phyloP scores from a whole-genome alignment of 768 basidiomycete genomes.

The Mycena epipterygia region DNA sequence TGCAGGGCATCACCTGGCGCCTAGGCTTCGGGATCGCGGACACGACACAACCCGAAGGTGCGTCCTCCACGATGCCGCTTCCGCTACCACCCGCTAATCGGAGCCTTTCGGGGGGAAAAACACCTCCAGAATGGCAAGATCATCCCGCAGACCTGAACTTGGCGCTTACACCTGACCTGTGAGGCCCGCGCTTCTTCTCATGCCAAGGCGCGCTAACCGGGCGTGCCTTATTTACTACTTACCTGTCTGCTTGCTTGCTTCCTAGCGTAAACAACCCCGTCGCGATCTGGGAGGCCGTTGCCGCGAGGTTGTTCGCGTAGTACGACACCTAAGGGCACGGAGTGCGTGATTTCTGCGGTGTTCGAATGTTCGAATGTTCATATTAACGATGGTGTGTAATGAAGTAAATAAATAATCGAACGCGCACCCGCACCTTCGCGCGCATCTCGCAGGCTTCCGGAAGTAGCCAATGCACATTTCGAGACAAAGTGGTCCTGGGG shows the following conservation, averaged over 20 bases:
- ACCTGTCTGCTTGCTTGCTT: not conserved
- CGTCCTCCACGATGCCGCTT: not conserved
- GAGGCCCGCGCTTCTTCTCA: slow-evolving; percentile 41
- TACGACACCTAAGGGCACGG: not conserved
- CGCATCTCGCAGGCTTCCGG: too few relatives aligned
- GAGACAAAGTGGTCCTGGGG: not conserved
- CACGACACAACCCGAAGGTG: slow-evolving; percentile 67
- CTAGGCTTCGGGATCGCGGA: slow-evolving; percentile 69
- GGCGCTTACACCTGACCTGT: slow-evolving; percentile 64
- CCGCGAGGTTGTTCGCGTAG: slow-evolving; percentile 41
- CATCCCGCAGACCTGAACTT: slow-evolving; percentile 66
- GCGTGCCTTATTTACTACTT: too few relatives aligned
- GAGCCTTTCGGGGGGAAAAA: too few relatives aligned
- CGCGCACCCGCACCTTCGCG: too few relatives aligned
- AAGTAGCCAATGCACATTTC: not conserved
- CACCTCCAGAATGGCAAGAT: slow-evolving; percentile 68
- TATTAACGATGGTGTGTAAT: too few relatives aligned
- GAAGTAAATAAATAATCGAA: too few relatives aligned
- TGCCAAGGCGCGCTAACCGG: slow-evolving; percentile 2
- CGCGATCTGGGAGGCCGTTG: slow-evolving; percentile 68
- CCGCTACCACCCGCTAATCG: not conserved
- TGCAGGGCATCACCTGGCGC: slow-evolving; percentile 69
- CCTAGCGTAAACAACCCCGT: slow-evolving; percentile 67
- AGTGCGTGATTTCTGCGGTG: not conserved
- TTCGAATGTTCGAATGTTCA: too few relatives aligned